A percentile compares a stretch with the other conserved stretches of the same genome.
Evolutionary conservation across 257 asterid genomes (phyloP).

Genomic region (Linderniella brevidens): DNA sequence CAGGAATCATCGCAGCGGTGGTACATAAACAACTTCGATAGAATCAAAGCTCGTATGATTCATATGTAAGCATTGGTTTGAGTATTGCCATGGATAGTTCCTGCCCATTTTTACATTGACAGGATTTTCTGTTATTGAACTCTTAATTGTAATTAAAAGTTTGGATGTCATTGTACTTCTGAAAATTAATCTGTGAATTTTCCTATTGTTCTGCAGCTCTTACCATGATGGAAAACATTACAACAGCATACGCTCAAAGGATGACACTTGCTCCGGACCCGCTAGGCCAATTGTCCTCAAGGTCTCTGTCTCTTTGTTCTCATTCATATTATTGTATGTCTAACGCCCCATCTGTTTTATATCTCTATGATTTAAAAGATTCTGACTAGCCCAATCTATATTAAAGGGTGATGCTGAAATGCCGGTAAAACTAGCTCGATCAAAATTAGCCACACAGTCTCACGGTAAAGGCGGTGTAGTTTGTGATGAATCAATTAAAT

Average conservation of each 20-base stretch:
- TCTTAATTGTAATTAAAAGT: too few relatives aligned
- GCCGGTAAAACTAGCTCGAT: slow-evolving; percentile 39
- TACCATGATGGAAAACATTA: slow-evolving; percentile 95
- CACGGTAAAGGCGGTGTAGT: slow-evolving; percentile 14
- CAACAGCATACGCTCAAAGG: slow-evolving; percentile 74
- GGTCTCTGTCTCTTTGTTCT: slow-evolving; percentile 30
- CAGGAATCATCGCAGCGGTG: slow-evolving; percentile 80
- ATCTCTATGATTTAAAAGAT: too few relatives aligned
- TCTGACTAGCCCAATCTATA: too few relatives aligned
- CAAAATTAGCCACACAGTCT: slow-evolving; percentile 26
- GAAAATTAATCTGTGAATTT: background rate
- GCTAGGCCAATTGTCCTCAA: slow-evolving; percentile 59
- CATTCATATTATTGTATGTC: slow-evolving; percentile 24
- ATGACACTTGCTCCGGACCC: slow-evolving; percentile 69
- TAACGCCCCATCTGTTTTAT: too few relatives aligned
- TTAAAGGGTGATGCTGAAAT: slow-evolving; percentile 82
- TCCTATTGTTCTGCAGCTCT: slow-evolving; percentile 35
- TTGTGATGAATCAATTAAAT: slow-evolving; percentile 26
- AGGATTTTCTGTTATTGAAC: too few relatives aligned
- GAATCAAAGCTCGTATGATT: slow-evolving; percentile 51
- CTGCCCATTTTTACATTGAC: too few relatives aligned
- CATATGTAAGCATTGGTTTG: slow-evolving; percentile 87
- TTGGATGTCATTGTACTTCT: too few relatives aligned
- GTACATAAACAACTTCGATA: slow-evolving; percentile 57
- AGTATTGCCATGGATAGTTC: too few relatives aligned